Evolutionary conservation across 2,329 filamentous ascomycete genomes (phyloP).

Genomic region (Hymenoscyphus linearis): DNA sequence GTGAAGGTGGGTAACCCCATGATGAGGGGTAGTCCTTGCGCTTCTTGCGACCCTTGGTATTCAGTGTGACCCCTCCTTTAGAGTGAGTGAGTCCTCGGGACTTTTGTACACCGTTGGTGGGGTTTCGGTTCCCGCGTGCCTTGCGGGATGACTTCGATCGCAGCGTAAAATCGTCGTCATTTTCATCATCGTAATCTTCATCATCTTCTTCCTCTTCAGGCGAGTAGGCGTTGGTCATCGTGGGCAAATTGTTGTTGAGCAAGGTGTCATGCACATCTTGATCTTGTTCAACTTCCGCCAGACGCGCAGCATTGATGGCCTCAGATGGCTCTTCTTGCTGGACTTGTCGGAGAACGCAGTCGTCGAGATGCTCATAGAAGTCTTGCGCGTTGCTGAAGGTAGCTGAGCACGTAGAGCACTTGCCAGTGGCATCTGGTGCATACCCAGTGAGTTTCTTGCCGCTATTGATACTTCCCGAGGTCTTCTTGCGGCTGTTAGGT

Average conservation of each 20-base stretch:
- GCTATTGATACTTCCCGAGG: conserved; percentile 31
- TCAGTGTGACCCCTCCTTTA: conserved; percentile 62
- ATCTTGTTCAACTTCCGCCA: conserved; percentile 62
- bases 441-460: conserved; percentile 61
- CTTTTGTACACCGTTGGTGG: conserved; percentile 53
- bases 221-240: conserved; percentile 39
- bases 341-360: conserved; percentile 66
- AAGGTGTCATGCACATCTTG: conserved; percentile 56
- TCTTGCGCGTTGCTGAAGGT: conserved; percentile 86
- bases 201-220: conserved; percentile 42
- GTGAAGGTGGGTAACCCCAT: conserved; percentile 87
- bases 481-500: conserved; percentile 78
- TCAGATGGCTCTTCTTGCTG: conserved; percentile 67
- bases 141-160: conserved; percentile 40
- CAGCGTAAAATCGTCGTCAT: conserved; percentile 53
- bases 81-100: conserved; percentile 72
- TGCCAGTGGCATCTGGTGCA: conserved; percentile 72
- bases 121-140: conserved; percentile 28
- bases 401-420: conserved; percentile 85
- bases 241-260: conserved; percentile 49
- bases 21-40: conserved; percentile 88
- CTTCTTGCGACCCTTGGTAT: conserved; percentile 72
- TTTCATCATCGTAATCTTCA: conserved; percentile 51
- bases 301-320: conserved; percentile 61
- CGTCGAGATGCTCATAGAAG: conserved; percentile 92